Evolutionary conservation across 768 basidiomycete genomes (phyloP).

Genomic region (Podaxis pistillaris): DNA sequence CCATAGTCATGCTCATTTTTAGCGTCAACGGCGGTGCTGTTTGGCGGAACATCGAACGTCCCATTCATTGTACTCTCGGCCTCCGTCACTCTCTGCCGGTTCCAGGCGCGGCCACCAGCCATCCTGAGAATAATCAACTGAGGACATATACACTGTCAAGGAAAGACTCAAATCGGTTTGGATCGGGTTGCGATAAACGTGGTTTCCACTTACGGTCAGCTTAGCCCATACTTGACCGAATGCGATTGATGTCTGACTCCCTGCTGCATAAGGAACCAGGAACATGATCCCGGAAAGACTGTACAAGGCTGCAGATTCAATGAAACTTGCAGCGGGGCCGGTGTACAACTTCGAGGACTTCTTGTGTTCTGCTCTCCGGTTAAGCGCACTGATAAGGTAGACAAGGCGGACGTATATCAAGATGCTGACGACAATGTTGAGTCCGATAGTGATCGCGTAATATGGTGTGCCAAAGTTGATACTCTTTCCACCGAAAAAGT

Average conservation of each 20-base stretch:
- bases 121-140: constrained; percentile 17
- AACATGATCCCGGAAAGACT: constrained; percentile 36
- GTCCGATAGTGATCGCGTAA: constrained; percentile 36
- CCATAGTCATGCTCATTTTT: neutral
- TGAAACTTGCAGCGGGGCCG: constrained; percentile 32
- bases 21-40: neutral
- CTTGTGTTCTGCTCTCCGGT: neutral
- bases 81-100: constrained; percentile 12
- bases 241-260: constrained; percentile 30
- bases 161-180: neutral
- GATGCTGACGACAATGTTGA: constrained; percentile 41
- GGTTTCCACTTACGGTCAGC: constrained; percentile 31
- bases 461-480: constrained; percentile 40
- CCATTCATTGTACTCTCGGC: constrained; percentile 12
- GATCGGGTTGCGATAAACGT: neutral
- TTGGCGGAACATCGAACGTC: neutral
- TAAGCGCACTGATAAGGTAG: constrained; percentile 27
- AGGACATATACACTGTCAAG: constrained; percentile 15
- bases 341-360: constrained; percentile 36
- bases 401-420: constrained; percentile 39
- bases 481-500: constrained; percentile 37
- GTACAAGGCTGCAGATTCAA: constrained; percentile 41
- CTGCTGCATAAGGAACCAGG: constrained; percentile 35
- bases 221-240: constrained; percentile 43
- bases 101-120: constrained; percentile 14